A percentile compares a stretch with the other conserved stretches of the same genome.
Conservation (phyloP, 495 filamentous ascomycete species). For the Hypoxylon fuscum region DNA sequence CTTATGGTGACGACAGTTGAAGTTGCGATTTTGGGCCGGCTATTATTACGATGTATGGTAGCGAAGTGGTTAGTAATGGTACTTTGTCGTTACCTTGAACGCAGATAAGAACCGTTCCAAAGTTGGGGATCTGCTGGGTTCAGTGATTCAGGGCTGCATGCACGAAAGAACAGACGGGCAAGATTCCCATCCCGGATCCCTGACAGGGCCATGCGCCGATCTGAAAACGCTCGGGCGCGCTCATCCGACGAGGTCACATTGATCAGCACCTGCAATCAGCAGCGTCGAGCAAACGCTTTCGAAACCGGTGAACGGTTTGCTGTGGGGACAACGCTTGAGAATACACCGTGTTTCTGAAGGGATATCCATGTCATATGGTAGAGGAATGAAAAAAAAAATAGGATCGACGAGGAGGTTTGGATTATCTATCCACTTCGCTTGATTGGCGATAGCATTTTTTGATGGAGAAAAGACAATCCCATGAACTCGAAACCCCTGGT, state of each 20-base stretch:
- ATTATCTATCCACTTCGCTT: constrained; percentile 10
- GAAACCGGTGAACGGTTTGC: constrained; percentile 25
- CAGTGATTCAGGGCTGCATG: constrained; percentile 29
- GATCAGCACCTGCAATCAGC: constrained; percentile 14
- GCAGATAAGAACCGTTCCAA: constrained; percentile 24
- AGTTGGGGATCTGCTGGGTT: constrained; percentile 17
- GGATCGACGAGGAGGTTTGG: background rate
- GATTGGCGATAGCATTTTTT: constrained; percentile 3
- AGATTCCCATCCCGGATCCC: constrained; percentile 33
- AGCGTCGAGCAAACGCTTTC: constrained; percentile 13
- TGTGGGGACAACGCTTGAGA: constrained; percentile 11
- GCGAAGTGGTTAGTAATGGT: constrained; percentile 2
- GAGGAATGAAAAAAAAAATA: constrained; percentile 1
- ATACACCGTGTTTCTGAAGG: background rate
- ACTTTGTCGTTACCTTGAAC: constrained; percentile 17
- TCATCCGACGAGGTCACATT: constrained; percentile 24
- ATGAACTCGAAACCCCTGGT: constrained; percentile 4
- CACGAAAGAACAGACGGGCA: constrained; percentile 24
- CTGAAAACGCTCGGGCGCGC: constrained; percentile 25
- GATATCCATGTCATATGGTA: background rate
- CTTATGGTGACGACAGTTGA: constrained; percentile 17
- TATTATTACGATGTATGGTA: constrained; percentile 18
- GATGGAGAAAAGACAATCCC: constrained; percentile 15
- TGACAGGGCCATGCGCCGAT: constrained; percentile 35
- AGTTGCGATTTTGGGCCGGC: constrained; percentile 23